Conservation (phyloP, 768 basidiomycete species). For the Ephemerocybe angulata region DNA sequence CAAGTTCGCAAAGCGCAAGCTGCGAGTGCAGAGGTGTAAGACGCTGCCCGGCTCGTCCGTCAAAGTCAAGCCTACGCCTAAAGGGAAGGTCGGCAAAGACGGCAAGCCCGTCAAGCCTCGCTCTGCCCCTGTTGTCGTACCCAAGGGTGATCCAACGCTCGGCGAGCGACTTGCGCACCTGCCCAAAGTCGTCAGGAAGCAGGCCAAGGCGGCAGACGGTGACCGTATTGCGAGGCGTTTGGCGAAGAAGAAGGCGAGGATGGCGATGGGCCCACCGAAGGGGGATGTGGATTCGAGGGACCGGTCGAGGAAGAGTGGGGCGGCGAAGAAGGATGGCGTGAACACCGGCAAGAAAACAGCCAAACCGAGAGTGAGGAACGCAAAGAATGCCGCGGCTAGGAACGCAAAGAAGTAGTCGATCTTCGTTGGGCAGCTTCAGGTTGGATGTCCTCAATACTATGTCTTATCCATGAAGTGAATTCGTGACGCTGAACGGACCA, state of each 20-base stretch:
- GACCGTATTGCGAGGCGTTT: slow-evolving; percentile 80
- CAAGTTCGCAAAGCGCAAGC: slow-evolving; percentile 89
- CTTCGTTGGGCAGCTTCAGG: too few relatives aligned
- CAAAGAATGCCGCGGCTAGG: slow-evolving; percentile 47
- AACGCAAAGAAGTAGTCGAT: slow-evolving; percentile 59
- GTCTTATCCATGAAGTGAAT: too few relatives aligned
- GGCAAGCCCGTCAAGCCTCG: slow-evolving; percentile 11
- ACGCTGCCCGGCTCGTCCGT: slow-evolving; percentile 42
- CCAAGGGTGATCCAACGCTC: slow-evolving; percentile 79
- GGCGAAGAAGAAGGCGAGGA: slow-evolving; percentile 85
- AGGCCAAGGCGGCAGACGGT: slow-evolving; percentile 71
- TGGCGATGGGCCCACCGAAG: slow-evolving; percentile 34
- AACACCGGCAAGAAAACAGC: slow-evolving; percentile 57
- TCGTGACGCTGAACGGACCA: too few relatives aligned
- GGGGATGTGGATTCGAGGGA: slow-evolving; percentile 33
- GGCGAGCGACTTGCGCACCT: slow-evolving; percentile 76
- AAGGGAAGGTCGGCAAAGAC: slow-evolving; percentile 2
- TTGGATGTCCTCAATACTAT: too few relatives aligned
- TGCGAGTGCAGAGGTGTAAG: slow-evolving; percentile 90
- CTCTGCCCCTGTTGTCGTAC: slow-evolving; percentile 33
- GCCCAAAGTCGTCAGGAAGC: slow-evolving; percentile 83
- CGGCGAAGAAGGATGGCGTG: slow-evolving; percentile 41
- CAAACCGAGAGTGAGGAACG: slow-evolving; percentile 47
- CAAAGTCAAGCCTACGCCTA: slow-evolving; percentile 20
- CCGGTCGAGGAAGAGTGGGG: slow-evolving; percentile 48